Evolutionary conservation across 768 basidiomycete genomes (phyloP).

Genomic region (Pleurotus giganteus): DNA sequence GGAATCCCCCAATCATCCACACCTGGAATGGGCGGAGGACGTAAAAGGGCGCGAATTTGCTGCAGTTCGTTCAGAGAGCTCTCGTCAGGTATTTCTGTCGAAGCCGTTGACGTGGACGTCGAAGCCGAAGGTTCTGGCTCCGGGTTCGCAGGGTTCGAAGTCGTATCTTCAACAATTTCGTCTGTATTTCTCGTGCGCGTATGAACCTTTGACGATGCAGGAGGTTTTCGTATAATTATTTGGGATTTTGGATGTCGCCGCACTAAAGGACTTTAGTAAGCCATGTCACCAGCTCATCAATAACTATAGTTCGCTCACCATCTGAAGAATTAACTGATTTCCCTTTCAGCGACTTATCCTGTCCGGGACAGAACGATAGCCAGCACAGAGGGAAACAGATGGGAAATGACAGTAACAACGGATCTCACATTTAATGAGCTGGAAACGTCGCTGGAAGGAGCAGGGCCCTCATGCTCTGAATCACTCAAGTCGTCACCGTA

Average conservation of each 20-base stretch:
- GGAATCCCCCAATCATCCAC: slow-evolving; percentile 80
- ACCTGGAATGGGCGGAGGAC: slow-evolving; percentile 63
- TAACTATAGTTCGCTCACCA: slow-evolving; percentile 28
- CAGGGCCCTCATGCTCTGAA: slow-evolving; percentile 40
- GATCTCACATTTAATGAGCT: slow-evolving; percentile 61
- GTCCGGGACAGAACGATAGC: slow-evolving; percentile 56
- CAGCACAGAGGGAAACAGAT: slow-evolving; percentile 66
- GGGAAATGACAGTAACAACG: slow-evolving; percentile 31
- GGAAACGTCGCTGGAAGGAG: slow-evolving; percentile 20
- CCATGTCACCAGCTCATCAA: slow-evolving; percentile 1
- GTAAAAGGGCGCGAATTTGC: slow-evolving; percentile 53
- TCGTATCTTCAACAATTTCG: slow-evolving; percentile 29
- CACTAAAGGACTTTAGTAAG: slow-evolving; percentile 21
- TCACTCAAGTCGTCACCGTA: slow-evolving; percentile 66
- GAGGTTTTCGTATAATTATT: slow-evolving; percentile 56
- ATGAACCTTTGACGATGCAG: slow-evolving; percentile 44
- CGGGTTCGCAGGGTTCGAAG: slow-evolving; percentile 11
- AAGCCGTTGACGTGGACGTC: slow-evolving; percentile 12
- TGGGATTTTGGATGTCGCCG: slow-evolving; percentile 49
- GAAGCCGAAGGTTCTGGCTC: slow-evolving; percentile 12
- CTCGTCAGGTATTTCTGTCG: slow-evolving; percentile 18
- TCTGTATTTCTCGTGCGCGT: slow-evolving; percentile 50
- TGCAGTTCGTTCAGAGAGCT: slow-evolving; percentile 50
- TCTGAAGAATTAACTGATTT: slow-evolving; percentile 36
- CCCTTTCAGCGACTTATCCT: slow-evolving; percentile 56